Base-by-base conservation (phyloP, 2,329 filamentous ascomycete species). In the Leptographium procerum region DNA sequence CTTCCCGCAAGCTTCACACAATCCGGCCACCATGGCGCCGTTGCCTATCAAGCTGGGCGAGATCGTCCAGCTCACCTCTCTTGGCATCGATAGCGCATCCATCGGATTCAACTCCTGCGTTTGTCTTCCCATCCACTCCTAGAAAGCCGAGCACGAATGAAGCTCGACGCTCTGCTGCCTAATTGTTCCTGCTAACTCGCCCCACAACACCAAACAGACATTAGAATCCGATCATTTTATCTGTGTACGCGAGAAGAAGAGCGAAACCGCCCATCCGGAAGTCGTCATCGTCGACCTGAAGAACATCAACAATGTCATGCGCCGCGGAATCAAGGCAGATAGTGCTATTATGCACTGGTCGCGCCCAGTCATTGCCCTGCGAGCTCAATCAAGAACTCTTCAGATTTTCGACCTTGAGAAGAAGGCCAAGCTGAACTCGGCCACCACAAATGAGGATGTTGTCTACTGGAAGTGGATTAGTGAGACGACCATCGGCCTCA, bases 281-380 rank as follows among this genome's bases (percentile, higher is more conserved):
- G 92, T 99, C 65, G 88, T 99, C 74, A 99, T 99, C 72, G 79
- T 99, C 76, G 89, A 99, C 75, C 87, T 99, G 70, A 96, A 97
- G 76, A 95, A 96, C 76, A 86, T 86, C 77, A 96, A 96, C 83
- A 92, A 94, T 78, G 85, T 96, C 72, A 94, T 90, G 67, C 87
- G 89, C 69, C 85, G 92, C 71, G 90, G 92, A 54, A 99, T 99
- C 79, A 97, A 96, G 80, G 94, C 94, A 69, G 94, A 99, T 77
- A 97, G 91, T 83, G 94, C 95, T 68, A 96, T 99, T 72, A 97
- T 99, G 94, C 94, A 99, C 83, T 96, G 90, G 89, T 87, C 82
- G 67, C 89, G 87, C 72, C 90, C 96, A 73, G 89, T 99, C 72
- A 97, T 99, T 69, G 94, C 95, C 63, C 83, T 99, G 66, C 96